Evolutionary conservation across 257 asterid genomes (phyloP).

Genomic region (Agastache rugosa): DNA sequence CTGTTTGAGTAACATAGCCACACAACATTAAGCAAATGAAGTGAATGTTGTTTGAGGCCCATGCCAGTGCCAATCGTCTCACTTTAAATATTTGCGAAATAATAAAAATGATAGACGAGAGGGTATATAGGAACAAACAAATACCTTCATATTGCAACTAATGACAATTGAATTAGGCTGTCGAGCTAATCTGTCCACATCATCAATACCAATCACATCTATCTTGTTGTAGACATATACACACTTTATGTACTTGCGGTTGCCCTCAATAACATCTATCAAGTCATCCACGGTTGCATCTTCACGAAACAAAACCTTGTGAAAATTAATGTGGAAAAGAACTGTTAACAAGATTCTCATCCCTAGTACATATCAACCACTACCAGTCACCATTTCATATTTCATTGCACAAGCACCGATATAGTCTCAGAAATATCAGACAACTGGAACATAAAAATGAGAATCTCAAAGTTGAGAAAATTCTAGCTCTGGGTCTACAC

Average conservation of each 20-base stretch:
- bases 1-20: slow-evolving; percentile 52
- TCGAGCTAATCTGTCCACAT: slow-evolving; percentile 91
- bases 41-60: slow-evolving; percentile 10
- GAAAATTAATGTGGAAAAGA: slow-evolving; percentile 34
- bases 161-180: slow-evolving; percentile 95
- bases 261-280: slow-evolving; percentile 97
- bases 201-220: slow-evolving; percentile 97
- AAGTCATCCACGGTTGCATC: slow-evolving; percentile 99
- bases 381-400: slow-evolving; percentile 13
- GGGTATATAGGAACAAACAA: slow-evolving; percentile 18
- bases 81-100: background rate
- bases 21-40: slow-evolving; percentile 32
- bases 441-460: slow-evolving; percentile 8
- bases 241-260: slow-evolving; percentile 96
- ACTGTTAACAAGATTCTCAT: slow-evolving; percentile 19
- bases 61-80: slow-evolving; percentile 1
- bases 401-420: background rate
- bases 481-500: background rate
- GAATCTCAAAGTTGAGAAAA: slow-evolving; percentile 19
- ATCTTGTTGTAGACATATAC: slow-evolving; percentile 96
- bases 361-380: slow-evolving; percentile 21
- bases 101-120: background rate
- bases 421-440: background rate
- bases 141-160: slow-evolving; percentile 89
- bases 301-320: slow-evolving; percentile 90